Base-by-base conservation (phyloP, 1,284 basidiomycete genomes). In the Retiboletus fuscus region DNA sequence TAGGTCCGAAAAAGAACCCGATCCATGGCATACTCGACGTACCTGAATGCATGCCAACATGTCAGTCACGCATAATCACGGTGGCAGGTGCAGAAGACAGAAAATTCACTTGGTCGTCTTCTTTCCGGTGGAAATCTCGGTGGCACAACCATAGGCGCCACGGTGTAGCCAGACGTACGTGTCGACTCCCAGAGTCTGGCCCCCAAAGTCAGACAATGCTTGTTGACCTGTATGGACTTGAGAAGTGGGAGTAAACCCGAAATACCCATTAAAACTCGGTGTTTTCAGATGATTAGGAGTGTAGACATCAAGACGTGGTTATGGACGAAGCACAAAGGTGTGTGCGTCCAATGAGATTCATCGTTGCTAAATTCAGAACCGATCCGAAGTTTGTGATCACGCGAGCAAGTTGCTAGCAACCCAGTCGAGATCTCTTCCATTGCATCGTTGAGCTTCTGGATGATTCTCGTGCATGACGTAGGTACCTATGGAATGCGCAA, bases 101-200 rank as follows among this genome's bases (percentile, higher is more conserved):
- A 41, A 73, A 60, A 84, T 92, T 85, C 76, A 96, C 95, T 92
- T 96, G 69, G 89, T 90, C 2, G 97, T 97, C 66, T 84, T 86
- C 79, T 91, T 91, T 28, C 96, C 96, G 2, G 93, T 94, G 20
- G 96, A 96, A 60, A 99, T 84, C 74, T 98, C 96, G 24, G 93
- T 90, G 57, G 98, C 95, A 83, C 98, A 99, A 0, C 93, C 89
- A 80, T 96, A 97, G 2, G 95, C 91, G 18, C 96, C 98, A 76
- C 93, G 92, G 82, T 99, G 98, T n/a, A 99, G 88, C 97, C 97
- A 99, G 62, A 97, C 97, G 83, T 99, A 98, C 60, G 91, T 95
- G 85, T 97, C 94, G 61, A 96, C 90, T 5, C 93, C 95, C 51
- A 96, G 83, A 3, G 91, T 94, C 80, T 96, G 91, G 15, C 95